Evolutionary conservation across 148 eudicot genomes (phyloP).

Genomic region (Camellia japonica): DNA sequence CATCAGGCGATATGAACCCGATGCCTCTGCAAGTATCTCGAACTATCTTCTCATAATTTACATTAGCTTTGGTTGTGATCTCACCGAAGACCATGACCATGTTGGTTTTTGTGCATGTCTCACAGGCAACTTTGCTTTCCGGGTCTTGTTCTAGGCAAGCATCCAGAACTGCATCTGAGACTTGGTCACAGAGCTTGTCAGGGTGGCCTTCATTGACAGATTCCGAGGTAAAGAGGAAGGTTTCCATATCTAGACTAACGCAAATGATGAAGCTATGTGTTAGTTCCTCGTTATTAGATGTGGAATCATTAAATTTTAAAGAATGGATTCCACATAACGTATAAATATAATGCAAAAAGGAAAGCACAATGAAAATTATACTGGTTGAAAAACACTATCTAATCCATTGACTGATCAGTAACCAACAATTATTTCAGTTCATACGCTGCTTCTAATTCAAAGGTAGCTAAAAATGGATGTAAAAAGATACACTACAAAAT

Average conservation of each 20-base stretch:
- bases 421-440: not conserved
- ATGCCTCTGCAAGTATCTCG: constrained; percentile 53
- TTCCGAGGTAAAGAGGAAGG: constrained; percentile 48
- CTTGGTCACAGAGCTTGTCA: constrained; percentile 53
- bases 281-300: not conserved
- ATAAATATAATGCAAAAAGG: not conserved
- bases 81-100: constrained; percentile 59
- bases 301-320: not conserved
- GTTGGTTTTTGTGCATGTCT: constrained; percentile 50
- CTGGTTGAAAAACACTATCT: not conserved
- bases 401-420: not conserved
- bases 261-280: not conserved
- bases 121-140: constrained; percentile 52
- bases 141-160: constrained; percentile 57
- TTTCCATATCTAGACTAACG: constrained; percentile 24
- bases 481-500: too few species aligned
- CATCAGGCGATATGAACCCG: constrained; percentile 48
- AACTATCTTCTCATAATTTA: constrained; percentile 48
- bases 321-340: not conserved
- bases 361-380: not conserved
- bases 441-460: not conserved
- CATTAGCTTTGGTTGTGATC: constrained; percentile 48
- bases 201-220: constrained; percentile 60
- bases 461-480: not conserved
- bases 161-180: constrained; percentile 52